Conservation (phyloP, 2,329 filamentous ascomycete genomes). For the Fusarium sp. region DNA sequence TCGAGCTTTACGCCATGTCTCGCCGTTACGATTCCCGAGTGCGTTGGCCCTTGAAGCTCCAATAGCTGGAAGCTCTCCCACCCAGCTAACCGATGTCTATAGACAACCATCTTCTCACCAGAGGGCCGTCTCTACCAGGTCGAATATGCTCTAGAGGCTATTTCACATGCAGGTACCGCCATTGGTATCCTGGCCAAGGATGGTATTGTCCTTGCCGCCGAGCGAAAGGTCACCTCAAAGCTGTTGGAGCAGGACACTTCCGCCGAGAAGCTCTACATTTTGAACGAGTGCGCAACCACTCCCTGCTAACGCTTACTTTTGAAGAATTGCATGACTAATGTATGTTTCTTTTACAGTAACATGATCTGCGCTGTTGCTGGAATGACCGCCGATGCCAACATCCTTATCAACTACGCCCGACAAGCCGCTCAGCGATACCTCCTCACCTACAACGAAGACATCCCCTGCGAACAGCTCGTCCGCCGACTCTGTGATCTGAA, state of each 20-base stretch:
- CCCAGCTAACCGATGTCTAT: conserved; percentile 43
- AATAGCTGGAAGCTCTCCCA: conserved; percentile 33
- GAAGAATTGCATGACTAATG: conserved; percentile 16
- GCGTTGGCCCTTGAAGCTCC: conserved; percentile 56
- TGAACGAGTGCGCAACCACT: conserved; percentile 84
- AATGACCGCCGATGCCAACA: conserved; percentile 99
- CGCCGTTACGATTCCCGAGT: conserved; percentile 98
- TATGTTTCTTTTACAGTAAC: conserved; percentile 71
- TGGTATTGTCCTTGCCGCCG: conserved; percentile 96
- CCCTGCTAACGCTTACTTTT: not conserved
- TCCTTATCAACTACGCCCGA: conserved; percentile 99
- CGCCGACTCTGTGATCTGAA: conserved; percentile 97
- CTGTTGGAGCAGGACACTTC: conserved; percentile 99
- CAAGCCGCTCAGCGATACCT: conserved; percentile 98
- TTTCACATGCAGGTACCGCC: conserved; percentile 97
- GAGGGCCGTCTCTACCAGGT: conserved; percentile 99
- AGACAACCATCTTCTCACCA: conserved; percentile 99
- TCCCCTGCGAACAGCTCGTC: conserved; percentile 98
- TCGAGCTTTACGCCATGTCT: conserved; percentile 74
- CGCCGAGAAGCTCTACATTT: conserved; percentile 98
- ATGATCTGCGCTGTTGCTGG: conserved; percentile 99
- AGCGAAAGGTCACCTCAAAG: conserved; percentile 99
- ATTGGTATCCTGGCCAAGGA: conserved; percentile 97
- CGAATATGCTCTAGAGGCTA: conserved; percentile 98
- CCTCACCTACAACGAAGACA: conserved; percentile 99